Base-by-base conservation (phyloP, 768 basidiomycete species). In the Collybiopsis luxurians region DNA sequence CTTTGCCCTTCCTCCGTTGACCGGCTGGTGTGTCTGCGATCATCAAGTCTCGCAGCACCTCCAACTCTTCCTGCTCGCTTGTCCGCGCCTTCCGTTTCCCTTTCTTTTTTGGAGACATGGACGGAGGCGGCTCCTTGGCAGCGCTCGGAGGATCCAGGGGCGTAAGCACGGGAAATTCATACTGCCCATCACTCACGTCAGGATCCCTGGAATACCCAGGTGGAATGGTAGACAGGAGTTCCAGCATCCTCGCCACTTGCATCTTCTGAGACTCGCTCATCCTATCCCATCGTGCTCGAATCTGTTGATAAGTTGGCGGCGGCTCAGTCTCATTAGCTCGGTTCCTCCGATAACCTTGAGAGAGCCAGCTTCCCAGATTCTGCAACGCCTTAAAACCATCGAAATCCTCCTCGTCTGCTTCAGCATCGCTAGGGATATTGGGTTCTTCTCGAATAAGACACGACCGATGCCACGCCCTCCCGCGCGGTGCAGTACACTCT, bases 401-500 rank as follows among this genome's bases (percentile, higher is more conserved):
- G 1, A 21, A 19, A 44, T n/a, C n/a, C 17, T 11, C 5, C 24
- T 42, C n/a, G 13, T 28, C 53, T 27, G 10, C 28, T 17, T 53
- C 36, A 24, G 1, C 21, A 12, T 19, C 15, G 34, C 2, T 12
- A 15, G 10, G 26, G 17, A 24, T 13, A 26, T 44, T 40, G 11
- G 17, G 39, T 15, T 44, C 23, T 19, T 54, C 42, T 24, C 42
- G 26, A 23, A 43, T 42, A 6, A 42, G n/a, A 23, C 53, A 54
- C 24, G 42, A 30, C 23, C 53, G 24, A 44, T 54, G 53, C 39
- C 43, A 54, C n/a, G 53, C 53, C 28, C 27, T 54, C n/a, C 53
- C 53, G 12, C 53, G 15, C 24, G 34, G 31, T 2, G 40, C 51
- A 24, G 27, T 42, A 34, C 53, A 54, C 11, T 43, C 26, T n/a